Evolutionary conservation across 1,284 basidiomycete species (phyloP), one percentile per base, ranked within the genome.

Genomic region (Cystobasidiaceae sp.): DNA sequence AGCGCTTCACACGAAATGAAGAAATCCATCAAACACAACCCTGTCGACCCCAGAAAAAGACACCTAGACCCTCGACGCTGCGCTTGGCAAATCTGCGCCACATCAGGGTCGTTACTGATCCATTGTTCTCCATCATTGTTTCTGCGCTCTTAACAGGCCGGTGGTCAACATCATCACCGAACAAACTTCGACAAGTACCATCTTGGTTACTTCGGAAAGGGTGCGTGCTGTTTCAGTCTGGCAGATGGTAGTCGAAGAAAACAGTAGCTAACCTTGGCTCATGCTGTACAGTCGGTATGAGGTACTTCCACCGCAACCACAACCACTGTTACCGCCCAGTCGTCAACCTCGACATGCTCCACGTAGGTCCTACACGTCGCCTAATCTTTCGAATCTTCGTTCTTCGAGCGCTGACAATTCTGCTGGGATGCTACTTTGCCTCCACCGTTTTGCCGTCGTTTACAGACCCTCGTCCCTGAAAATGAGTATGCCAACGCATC

Each of bases 121-220:
- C 21, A 37, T 34, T 49, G 27, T n/a, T 46, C 34, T 50, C n/a
- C 55, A 39, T 25, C 25, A 25, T 21, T n/a, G n/a, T n/a, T n/a
- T n/a, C n/a, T n/a, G n/a, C n/a, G n/a, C n/a, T n/a, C n/a, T n/a
- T n/a, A 23, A 63, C 63, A 72, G 69, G 94, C 94, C 82, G 96
- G 94, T 93, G 94, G 96, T 86, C 85, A 88, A 82, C 94, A 97
- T 83, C 94, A 98, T 84, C 96, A 98, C 87, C 84, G 94, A 69
- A 83, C 81, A 76, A 81, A 80, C 76, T 77, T 81, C 68, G 80
- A 79, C 73, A 80, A 79, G 64, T 94, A 89, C 87, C 92, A 96
- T 81, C 89, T 89, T 79, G 93, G 92, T 89, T 96, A 96, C 89
- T 97, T 94, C 79, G 92, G 92, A 83, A 97, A 97, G 82, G 91